These are phyloP conservation scores for Elsinoe fawcettii DNA, from an alignment of 2,329 filamentous ascomycete genomes.

Conservation along the genomic window DNA sequence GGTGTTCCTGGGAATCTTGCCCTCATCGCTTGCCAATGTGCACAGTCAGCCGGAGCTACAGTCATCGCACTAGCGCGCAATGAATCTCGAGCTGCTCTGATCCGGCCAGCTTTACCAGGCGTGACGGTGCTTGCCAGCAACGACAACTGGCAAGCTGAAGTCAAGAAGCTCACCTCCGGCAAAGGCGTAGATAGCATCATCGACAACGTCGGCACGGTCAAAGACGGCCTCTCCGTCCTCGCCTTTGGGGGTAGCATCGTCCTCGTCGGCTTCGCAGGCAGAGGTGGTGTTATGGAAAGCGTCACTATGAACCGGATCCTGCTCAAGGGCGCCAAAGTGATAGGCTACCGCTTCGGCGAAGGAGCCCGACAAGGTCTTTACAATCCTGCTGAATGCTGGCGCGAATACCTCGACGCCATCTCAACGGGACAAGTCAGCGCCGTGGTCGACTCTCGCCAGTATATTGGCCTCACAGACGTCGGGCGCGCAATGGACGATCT, in stretches of 20 bases:
- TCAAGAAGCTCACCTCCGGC: conserved; percentile 41
- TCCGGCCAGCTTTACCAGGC: conserved; percentile 35
- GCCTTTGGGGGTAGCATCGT: conserved; percentile 49
- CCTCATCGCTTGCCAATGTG: conserved; percentile 50
- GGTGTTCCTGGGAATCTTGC: conserved; percentile 51
- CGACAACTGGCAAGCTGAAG: conserved; percentile 43
- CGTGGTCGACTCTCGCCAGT: conserved; percentile 43
- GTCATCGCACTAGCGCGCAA: conserved; percentile 49
- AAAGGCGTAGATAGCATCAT: conserved; percentile 51
- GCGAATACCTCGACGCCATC: conserved; percentile 43
- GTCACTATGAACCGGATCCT: conserved; percentile 49
- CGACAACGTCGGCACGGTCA: conserved; percentile 51
- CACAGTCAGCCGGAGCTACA: conserved; percentile 44
- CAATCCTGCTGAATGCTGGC: conserved; percentile 44
- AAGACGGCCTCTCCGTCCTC: conserved; percentile 47
- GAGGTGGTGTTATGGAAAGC: conserved; percentile 46
- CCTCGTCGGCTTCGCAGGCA: conserved; percentile 52
- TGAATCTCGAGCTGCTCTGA: conserved; percentile 35
- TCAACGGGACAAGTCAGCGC: conserved; percentile 43
- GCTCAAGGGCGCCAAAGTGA: conserved; percentile 45
- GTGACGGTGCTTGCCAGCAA: conserved; percentile 36
- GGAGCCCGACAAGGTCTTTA: conserved; percentile 44
- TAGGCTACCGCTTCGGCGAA: conserved; percentile 53
- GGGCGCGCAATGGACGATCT: conserved; percentile 46
- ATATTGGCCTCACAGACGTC: conserved; percentile 44